Evolutionary conservation across 805 yeast species (phyloP).

Genomic region (Metschnikowia arizonensis): DNA sequence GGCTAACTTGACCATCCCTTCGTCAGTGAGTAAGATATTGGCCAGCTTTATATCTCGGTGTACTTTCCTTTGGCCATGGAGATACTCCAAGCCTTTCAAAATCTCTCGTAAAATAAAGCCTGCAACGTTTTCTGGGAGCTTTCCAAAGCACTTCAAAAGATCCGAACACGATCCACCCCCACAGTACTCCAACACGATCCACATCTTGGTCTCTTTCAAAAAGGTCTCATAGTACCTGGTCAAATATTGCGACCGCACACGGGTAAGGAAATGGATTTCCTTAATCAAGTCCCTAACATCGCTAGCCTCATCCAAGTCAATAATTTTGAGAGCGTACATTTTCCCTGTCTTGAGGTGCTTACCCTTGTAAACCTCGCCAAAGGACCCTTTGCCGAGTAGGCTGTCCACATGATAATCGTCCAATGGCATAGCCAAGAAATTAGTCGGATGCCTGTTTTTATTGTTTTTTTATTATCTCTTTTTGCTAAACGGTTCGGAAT

Average conservation of each 20-base stretch:
- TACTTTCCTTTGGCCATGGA: slow-evolving; percentile 71
- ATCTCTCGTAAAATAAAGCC: slow-evolving; percentile 53
- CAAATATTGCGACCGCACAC: slow-evolving; percentile 43
- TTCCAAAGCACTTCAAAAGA: slow-evolving; percentile 52
- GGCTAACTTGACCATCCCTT: slow-evolving; percentile 73
- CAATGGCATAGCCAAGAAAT: slow-evolving; percentile 11
- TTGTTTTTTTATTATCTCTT: too few relatives aligned
- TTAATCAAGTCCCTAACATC: slow-evolving; percentile 66
- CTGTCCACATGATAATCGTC: slow-evolving; percentile 17
- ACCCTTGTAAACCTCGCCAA: slow-evolving; percentile 82
- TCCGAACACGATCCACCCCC: slow-evolving; percentile 92
- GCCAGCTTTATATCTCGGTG: slow-evolving; percentile 93
- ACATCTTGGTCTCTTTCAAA: slow-evolving; percentile 62
- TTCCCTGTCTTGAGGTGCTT: slow-evolving; percentile 24
- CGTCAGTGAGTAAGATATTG: slow-evolving; percentile 67
- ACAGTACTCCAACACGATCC: slow-evolving; percentile 93
- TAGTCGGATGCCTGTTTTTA: neutral
- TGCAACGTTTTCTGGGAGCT: slow-evolving; percentile 52
- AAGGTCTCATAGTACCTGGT: slow-evolving; percentile 62
- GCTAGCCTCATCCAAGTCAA: slow-evolving; percentile 72
- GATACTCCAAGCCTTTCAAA: slow-evolving; percentile 66
- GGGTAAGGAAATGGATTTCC: slow-evolving; percentile 66
- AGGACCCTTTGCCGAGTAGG: slow-evolving; percentile 69
- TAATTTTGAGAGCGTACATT: slow-evolving; percentile 79
- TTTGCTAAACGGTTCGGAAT: neutral